phyloP scores from a whole-genome alignment of 805 yeast genomes.

The Barnettozyma populi region DNA sequence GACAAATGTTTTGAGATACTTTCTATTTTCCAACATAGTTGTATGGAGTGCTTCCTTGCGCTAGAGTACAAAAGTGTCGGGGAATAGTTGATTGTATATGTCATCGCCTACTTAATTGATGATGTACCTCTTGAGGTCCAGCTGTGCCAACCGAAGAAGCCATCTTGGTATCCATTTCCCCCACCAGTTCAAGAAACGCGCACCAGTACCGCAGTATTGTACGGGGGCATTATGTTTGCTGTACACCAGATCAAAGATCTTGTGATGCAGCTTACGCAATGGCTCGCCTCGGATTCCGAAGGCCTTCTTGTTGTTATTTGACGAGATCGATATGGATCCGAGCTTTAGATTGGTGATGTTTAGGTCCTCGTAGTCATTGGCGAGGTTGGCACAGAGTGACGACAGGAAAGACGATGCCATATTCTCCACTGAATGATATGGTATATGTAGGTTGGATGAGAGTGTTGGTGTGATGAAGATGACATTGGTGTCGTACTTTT shows the following conservation, averaged over 20 bases:
- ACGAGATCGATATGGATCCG: slow-evolving; percentile 40
- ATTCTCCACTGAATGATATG: slow-evolving; percentile 62
- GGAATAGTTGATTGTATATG: not conserved
- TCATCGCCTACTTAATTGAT: too few relatives aligned
- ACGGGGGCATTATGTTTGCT: slow-evolving; percentile 13
- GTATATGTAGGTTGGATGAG: slow-evolving; percentile 46
- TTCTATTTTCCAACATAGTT: not conserved
- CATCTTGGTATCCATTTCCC: slow-evolving; percentile 21
- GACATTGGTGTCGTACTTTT: slow-evolving; percentile 45
- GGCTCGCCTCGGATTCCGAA: slow-evolving; percentile 21
- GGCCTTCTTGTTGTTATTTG: slow-evolving; percentile 21
- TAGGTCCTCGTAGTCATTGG: slow-evolving; percentile 34
- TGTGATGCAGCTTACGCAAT: slow-evolving; percentile 16
- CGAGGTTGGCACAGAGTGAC: slow-evolving; percentile 32
- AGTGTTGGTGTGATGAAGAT: slow-evolving; percentile 52
- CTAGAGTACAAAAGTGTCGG: not conserved
- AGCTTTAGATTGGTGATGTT: slow-evolving; percentile 39
- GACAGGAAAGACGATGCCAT: slow-evolving; percentile 43
- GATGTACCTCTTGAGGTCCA: not conserved
- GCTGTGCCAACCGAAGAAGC: slow-evolving; percentile 2
- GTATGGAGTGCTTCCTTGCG: not conserved
- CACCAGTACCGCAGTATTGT: slow-evolving; percentile 22
- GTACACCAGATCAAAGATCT: slow-evolving; percentile 23
- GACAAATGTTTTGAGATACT: not conserved
- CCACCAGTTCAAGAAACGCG: slow-evolving; percentile 16